Conservation (phyloP, 805 yeast species). For the Myxozyma vanderwaltii region DNA sequence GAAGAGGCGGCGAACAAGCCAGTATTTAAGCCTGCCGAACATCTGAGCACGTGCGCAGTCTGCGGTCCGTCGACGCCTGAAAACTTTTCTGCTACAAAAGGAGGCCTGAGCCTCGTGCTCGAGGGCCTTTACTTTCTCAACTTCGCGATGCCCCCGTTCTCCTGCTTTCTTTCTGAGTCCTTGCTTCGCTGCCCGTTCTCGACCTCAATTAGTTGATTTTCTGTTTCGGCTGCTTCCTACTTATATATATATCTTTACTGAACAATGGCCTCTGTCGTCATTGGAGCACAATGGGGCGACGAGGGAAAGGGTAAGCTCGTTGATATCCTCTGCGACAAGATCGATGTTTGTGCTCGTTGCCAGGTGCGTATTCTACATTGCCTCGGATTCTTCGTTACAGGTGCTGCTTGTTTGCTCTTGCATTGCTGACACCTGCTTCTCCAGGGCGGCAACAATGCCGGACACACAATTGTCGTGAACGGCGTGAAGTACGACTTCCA, state of each 20-base stretch:
- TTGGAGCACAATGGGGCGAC: constrained; percentile 99
- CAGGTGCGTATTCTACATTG: constrained; percentile 37
- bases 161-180: constrained; percentile 1
- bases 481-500: constrained; percentile 93
- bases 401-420: neutral
- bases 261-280: constrained; percentile 65
- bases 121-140: constrained; percentile 1
- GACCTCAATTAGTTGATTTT: neutral
- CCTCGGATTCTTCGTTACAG: neutral
- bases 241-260: neutral
- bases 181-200: neutral
- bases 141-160: constrained; percentile 18
- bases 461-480: constrained; percentile 95
- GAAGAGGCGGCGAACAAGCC: neutral
- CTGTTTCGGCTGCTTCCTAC: neutral
- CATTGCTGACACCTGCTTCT: neutral
- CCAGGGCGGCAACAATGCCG: constrained; percentile 98
- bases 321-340: constrained; percentile 88
- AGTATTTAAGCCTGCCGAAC: neutral
- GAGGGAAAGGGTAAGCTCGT: constrained; percentile 99
- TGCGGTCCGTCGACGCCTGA: constrained; percentile 1
- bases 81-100: constrained; percentile 7
- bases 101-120: constrained; percentile 8
- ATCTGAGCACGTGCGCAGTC: constrained; percentile 2
- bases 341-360: constrained; percentile 97